A percentile compares a stretch with the other conserved stretches of the same genome.
Evolutionary conservation across 2,329 filamentous ascomycete genomes (phyloP).

Genomic region (Pyrenophora tritici-repentis): DNA sequence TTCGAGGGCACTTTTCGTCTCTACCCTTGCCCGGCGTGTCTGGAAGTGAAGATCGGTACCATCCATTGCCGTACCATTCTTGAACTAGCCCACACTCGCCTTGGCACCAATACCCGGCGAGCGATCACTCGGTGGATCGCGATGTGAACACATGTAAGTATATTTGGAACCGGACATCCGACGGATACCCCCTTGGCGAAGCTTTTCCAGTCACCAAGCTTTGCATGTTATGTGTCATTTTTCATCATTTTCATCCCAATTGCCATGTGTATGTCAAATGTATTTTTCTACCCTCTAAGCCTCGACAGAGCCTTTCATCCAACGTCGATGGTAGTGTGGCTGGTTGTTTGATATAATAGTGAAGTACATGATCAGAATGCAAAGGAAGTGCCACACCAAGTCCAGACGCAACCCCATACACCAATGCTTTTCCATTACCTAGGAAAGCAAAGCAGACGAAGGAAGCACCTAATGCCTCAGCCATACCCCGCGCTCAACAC

Average conservation of each 20-base stretch:
- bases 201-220: background rate
- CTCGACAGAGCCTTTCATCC: slow-evolving; percentile 3
- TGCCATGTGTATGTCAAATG: too few species aligned
- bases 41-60: slow-evolving; percentile 3
- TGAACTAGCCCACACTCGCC: background rate
- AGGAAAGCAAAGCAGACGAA: slow-evolving; percentile 9
- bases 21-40: slow-evolving; percentile 2
- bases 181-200: background rate
- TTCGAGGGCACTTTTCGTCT: slow-evolving; percentile 11
- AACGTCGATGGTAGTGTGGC: background rate
- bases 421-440: slow-evolving; percentile 17
- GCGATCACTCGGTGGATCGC: background rate
- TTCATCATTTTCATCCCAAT: too few species aligned
- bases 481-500: slow-evolving; percentile 1
- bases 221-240: too few species aligned
- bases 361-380: slow-evolving; percentile 18
- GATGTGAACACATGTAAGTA: background rate
- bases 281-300: slow-evolving; percentile 5
- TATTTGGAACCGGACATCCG: background rate
- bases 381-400: slow-evolving; percentile 6
- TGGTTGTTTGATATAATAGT: slow-evolving; percentile 6
- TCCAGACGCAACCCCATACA: slow-evolving; percentile 17
- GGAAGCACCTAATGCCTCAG: slow-evolving; percentile 4
- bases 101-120: slow-evolving; percentile 1
- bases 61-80: background rate